A percentile compares a stretch with the other conserved stretches of the same genome.
These are phyloP conservation scores for Yarrowia osloensis DNA, from an alignment of 805 yeast species.

Conservation along the genomic window DNA sequence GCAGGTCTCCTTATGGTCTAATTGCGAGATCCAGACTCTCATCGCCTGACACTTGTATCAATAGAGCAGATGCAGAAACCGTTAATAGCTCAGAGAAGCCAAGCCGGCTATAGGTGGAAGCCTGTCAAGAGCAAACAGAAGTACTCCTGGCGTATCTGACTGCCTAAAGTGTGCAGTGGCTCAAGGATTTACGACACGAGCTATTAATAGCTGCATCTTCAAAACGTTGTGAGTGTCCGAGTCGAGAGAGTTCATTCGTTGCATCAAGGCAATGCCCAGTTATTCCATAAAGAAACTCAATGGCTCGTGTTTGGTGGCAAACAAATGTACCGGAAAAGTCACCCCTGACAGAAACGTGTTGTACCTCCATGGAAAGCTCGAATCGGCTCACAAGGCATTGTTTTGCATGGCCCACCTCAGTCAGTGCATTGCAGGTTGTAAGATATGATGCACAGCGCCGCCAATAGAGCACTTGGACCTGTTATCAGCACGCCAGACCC, in stretches of 20 bases:
- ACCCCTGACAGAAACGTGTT: too few relatives aligned
- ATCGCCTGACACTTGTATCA: not conserved
- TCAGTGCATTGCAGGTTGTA: not conserved
- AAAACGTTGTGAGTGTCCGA: not conserved
- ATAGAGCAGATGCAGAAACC: not conserved
- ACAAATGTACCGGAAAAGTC: too few relatives aligned
- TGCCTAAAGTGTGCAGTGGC: constrained; percentile 25
- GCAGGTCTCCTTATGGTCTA: not conserved
- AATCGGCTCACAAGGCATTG: not conserved
- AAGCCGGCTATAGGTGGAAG: not conserved
- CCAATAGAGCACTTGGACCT: not conserved
- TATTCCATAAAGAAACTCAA: not conserved
- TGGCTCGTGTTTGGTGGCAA: constrained; percentile 19
- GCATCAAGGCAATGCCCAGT: not conserved
- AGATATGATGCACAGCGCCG: not conserved
- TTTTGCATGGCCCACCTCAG: constrained; percentile 1
- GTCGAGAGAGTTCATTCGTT: not conserved
- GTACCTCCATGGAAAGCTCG: not conserved
- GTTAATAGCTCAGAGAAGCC: not conserved
- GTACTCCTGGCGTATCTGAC: constrained; percentile 13
- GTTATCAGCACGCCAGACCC: constrained; percentile 1
- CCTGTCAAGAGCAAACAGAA: not conserved
- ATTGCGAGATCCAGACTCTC: not conserved
- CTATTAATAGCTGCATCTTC: constrained; percentile 11
- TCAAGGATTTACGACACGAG: constrained; percentile 20